Base-by-base conservation (phyloP, 1,139 yeast genomes). In the Saccharomyces uvarum region DNA sequence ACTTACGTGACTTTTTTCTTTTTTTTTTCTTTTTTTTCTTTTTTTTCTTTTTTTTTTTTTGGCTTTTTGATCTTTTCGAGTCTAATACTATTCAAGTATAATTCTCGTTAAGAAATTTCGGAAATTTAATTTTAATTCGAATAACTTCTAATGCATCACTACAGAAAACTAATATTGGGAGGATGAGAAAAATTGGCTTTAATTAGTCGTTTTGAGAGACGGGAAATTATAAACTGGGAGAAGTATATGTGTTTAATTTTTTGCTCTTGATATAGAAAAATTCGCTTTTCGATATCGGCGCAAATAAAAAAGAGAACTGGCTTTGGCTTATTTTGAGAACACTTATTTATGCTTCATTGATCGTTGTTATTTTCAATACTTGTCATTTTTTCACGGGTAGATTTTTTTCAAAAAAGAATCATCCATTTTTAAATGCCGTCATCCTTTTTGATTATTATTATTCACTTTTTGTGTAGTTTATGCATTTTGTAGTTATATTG, bases 401-500 rank as follows among this genome's bases (percentile, higher is more conserved):
- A 47, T 47, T 47, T 27, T 41, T 44, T 14, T 50, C 7, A 19
- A 21, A 13, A 33, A 27, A 26, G 9, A 50, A 41, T n/a, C 4
- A 9, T 14, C 47, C 27, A 38, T 41, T 24, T 29, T 42, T 13
- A 38, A 38, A 38, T 38, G 44, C 44, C 24, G 44, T 38, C 44
- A 38, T 38, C 44, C 44, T 38, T 38, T 24, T 38, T 38, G 44
- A 38, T 24, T 33, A 38, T 38, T 38, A 27, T 38, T 26, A 38
- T 46, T 46, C 19, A 44, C 44, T 47, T 48, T 51, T 51, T 51
- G 53, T 51, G 42, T 51, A 51, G 24, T 51, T 51, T 51, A 51
- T 51, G 53, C 53, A 51, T 47, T 19, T 50, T 14, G 32, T 14
- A 19, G 44, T 38, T 38, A 38, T 38, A 38, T 38, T 38, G 32